Conservation (phyloP, 2,329 filamentous ascomycete species). For the Chalaropsis thielavioides region DNA sequence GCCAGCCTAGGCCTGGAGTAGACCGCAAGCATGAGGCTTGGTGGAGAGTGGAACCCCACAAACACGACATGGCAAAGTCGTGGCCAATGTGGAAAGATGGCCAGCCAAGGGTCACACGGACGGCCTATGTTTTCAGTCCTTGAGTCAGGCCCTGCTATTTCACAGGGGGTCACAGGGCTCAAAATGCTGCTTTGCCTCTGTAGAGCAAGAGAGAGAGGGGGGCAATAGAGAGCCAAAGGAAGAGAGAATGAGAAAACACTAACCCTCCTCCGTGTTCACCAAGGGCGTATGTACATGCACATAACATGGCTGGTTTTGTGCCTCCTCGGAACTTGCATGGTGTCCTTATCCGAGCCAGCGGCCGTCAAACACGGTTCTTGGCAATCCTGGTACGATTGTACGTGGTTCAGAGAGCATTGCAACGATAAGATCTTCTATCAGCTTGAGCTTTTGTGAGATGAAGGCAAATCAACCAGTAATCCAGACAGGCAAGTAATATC, state of each 20-base stretch:
- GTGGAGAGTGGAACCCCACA: background rate
- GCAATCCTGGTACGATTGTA: background rate
- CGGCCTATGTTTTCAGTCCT: background rate
- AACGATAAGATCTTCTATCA: background rate
- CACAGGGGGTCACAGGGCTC: too few relatives aligned
- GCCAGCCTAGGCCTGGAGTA: background rate
- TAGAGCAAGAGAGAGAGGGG: background rate
- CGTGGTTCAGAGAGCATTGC: background rate
- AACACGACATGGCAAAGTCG: conserved; percentile 2
- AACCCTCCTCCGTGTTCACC: background rate
- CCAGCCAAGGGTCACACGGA: conserved; percentile 1
- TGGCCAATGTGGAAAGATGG: background rate
- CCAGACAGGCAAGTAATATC: background rate
- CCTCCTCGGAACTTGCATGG: conserved; percentile 1
- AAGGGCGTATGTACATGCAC: too few relatives aligned
- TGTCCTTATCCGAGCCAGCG: conserved; percentile 3
- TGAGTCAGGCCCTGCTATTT: background rate
- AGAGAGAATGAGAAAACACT: background rate
- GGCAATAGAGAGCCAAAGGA: background rate
- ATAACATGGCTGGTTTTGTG: background rate
- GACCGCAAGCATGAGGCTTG: conserved; percentile 1
- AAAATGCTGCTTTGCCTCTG: background rate
- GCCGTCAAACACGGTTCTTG: background rate
- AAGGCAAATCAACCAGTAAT: background rate
- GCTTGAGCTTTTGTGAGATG: background rate